These are phyloP conservation scores for Toxicodendron radicans DNA, from an alignment of 345 rosid species.

Conservation along the genomic window DNA sequence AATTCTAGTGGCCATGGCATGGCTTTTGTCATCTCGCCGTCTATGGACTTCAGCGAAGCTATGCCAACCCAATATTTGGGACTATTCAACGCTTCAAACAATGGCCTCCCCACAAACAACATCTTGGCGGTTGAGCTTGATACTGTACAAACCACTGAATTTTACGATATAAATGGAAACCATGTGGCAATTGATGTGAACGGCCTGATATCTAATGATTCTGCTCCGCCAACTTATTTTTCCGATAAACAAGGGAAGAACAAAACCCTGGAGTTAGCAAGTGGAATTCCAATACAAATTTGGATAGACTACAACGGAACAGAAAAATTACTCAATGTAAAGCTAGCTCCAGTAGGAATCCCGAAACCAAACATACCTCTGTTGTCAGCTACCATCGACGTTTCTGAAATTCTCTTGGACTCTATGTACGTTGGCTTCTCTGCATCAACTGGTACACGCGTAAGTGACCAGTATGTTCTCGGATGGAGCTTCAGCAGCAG, in stretches of 20 bases:
- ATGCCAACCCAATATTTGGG: slow-evolving; percentile 21
- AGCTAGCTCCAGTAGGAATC: slow-evolving; percentile 39
- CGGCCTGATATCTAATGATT: slow-evolving; percentile 31
- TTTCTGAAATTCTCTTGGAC: slow-evolving; percentile 37
- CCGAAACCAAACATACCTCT: slow-evolving; percentile 47
- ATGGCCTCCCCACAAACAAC: slow-evolving; percentile 26
- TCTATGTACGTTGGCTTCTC: slow-evolving; percentile 55
- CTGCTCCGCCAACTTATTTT: slow-evolving; percentile 42
- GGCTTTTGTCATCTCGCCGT: slow-evolving; percentile 28
- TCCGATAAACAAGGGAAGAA: slow-evolving; percentile 25
- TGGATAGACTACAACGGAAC: slow-evolving; percentile 62
- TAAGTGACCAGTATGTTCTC: slow-evolving; percentile 40
- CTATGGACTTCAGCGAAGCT: slow-evolving; percentile 13
- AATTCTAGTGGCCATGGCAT: slow-evolving; percentile 19
- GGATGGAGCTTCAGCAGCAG: slow-evolving; percentile 66
- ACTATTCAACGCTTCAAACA: slow-evolving; percentile 42
- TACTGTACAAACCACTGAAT: slow-evolving; percentile 41
- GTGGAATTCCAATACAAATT: slow-evolving; percentile 43
- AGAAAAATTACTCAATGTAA: slow-evolving; percentile 39
- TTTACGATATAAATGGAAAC: slow-evolving; percentile 44
- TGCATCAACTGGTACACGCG: slow-evolving; percentile 40
- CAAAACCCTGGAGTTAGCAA: slow-evolving; percentile 30
- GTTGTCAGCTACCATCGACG: slow-evolving; percentile 39
- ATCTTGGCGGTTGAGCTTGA: slow-evolving; percentile 61
- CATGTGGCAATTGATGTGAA: slow-evolving; percentile 66